Percentiles rank a stretch among this genome's conserved stretches.
phyloP scores from a whole-genome alignment of 2,329 filamentous ascomycete genomes.

The Aspergillus pseudoglaucus region DNA sequence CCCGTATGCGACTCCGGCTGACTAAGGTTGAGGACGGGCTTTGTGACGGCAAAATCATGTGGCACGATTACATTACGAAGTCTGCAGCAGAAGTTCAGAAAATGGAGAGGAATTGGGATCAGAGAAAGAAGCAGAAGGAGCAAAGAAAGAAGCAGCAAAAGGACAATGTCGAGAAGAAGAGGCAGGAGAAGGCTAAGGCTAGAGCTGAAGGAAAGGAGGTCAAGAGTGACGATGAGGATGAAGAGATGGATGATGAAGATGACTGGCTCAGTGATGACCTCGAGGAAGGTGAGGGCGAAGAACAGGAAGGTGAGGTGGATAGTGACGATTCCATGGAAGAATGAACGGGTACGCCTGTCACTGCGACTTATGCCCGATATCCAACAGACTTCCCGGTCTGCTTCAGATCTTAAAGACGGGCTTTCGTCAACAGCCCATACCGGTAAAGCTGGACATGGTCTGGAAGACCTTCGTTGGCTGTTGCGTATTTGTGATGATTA shows the following conservation, averaged over 20 bases:
- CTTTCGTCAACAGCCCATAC: too few species aligned
- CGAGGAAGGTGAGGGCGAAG: constrained; percentile 40
- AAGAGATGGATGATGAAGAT: constrained; percentile 48
- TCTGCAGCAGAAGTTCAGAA: constrained; percentile 67
- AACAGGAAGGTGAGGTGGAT: constrained; percentile 22
- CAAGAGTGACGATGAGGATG: constrained; percentile 41
- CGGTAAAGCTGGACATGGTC: too few species aligned
- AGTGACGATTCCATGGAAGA: constrained; percentile 39
- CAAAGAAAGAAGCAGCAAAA: constrained; percentile 73
- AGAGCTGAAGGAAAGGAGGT: constrained; percentile 36
- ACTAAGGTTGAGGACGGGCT: constrained; percentile 95
- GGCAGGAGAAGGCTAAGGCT: constrained; percentile 53
- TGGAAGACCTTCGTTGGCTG: too few species aligned
- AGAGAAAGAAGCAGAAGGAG: constrained; percentile 73
- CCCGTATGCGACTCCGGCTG: constrained; percentile 78
- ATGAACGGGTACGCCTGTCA: constrained; percentile 17
- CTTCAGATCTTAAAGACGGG: too few species aligned
- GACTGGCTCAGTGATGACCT: constrained; percentile 49
- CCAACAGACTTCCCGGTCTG: too few species aligned
- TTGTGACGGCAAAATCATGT: constrained; percentile 86
- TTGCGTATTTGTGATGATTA: too few species aligned
- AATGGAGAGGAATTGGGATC: constrained; percentile 76
- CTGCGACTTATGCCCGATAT: not conserved
- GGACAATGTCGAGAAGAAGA: constrained; percentile 85
- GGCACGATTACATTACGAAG: constrained; percentile 94